Evolutionary conservation across 225 moss, liverwort and hornwort genomes (phyloP).

Genomic region (Bryoerythrophyllum caledonicum): DNA sequence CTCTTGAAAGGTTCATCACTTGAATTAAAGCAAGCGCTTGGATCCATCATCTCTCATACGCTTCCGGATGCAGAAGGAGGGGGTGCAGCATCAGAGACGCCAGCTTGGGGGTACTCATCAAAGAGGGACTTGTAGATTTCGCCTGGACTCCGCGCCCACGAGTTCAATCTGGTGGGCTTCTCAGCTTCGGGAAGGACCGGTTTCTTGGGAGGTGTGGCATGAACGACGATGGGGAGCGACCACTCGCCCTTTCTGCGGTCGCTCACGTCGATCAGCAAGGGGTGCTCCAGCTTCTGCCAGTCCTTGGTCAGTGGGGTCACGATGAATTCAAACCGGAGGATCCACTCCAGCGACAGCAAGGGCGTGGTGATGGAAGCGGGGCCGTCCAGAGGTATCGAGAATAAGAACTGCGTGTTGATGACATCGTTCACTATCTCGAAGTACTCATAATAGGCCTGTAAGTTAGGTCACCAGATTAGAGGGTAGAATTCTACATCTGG

Average conservation of each 20-base stretch:
- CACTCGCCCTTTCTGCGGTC: conserved; percentile 90
- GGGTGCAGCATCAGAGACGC: background rate
- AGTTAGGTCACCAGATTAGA: background rate
- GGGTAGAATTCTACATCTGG: too few species aligned
- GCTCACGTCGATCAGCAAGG: conserved; percentile 67
- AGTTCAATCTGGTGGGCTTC: conserved; percentile 31
- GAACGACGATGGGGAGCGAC: conserved; percentile 87
- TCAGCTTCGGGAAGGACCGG: conserved; percentile 26
- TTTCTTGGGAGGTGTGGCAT: conserved; percentile 55
- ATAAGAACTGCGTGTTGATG: conserved; percentile 87
- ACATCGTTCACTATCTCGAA: conserved; percentile 92
- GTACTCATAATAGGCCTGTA: conserved; percentile 95
- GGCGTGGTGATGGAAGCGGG: conserved; percentile 86
- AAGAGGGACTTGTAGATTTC: conserved; percentile 48
- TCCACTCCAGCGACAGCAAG: conserved; percentile 84
- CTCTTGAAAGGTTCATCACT: too few species aligned
- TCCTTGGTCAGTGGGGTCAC: conserved; percentile 74
- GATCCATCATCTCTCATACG: conserved; percentile 3
- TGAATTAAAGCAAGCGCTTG: too few species aligned
- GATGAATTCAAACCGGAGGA: conserved; percentile 93
- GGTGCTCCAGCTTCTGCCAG: conserved; percentile 82
- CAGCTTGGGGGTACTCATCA: conserved; percentile 29
- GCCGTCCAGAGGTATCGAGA: conserved; percentile 90
- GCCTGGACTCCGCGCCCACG: conserved; percentile 58
- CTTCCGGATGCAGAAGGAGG: conserved; percentile 36